Evolutionary conservation across 208 protist species (phyloP).

Genomic region (Trypanosoma grayi): DNA sequence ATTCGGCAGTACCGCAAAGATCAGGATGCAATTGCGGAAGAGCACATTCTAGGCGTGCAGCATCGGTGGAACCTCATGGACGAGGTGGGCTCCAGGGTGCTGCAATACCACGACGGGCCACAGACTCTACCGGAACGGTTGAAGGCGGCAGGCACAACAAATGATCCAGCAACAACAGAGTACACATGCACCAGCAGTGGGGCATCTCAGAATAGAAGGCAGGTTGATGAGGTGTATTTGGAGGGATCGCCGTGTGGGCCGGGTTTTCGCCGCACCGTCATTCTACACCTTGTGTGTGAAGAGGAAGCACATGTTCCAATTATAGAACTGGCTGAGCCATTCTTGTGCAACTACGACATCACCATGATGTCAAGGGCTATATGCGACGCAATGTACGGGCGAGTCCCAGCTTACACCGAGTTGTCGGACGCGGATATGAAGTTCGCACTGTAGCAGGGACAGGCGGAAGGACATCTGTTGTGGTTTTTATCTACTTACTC

Average conservation of each 20-base stretch:
- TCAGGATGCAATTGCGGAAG: constrained; percentile 21
- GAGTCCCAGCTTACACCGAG: background rate
- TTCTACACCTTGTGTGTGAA: constrained; percentile 23
- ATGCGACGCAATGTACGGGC: constrained; percentile 26
- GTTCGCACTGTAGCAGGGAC: constrained; percentile 12
- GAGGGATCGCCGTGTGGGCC: constrained; percentile 5
- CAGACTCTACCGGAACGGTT: constrained; percentile 24
- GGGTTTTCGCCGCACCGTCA: background rate
- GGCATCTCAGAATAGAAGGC: background rate
- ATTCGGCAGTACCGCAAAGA: constrained; percentile 30
- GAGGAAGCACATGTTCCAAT: constrained; percentile 1
- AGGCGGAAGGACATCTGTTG: background rate
- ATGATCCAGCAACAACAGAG: background rate
- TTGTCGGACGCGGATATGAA: constrained; percentile 13
- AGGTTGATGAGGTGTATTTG: constrained; percentile 16
- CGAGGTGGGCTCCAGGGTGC: constrained; percentile 4
- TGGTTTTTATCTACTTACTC: background rate
- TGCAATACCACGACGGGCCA: constrained; percentile 14
- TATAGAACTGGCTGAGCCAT: constrained; percentile 3
- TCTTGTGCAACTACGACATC: constrained; percentile 19
- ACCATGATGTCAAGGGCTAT: constrained; percentile 10
- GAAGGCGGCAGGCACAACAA: background rate
- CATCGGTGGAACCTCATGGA: constrained; percentile 21
- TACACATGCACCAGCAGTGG: constrained; percentile 4
- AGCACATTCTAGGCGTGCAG: constrained; percentile 34